Conservation (phyloP, 345 rosid genomes). For the Ceriops tagal region DNA sequence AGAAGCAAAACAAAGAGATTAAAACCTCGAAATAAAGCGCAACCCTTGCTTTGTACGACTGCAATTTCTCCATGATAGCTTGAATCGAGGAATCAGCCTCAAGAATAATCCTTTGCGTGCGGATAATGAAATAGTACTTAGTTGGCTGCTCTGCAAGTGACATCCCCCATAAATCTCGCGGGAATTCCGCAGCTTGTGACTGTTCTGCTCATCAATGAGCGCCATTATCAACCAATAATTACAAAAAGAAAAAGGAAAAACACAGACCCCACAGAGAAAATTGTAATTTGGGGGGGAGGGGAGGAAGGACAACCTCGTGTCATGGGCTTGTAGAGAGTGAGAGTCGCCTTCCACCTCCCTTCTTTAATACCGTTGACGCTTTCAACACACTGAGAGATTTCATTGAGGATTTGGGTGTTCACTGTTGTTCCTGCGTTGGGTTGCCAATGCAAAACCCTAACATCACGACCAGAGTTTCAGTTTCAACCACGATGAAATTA, state of each 20-base stretch:
- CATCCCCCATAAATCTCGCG: slow-evolving; percentile 79
- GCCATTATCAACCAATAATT: background rate
- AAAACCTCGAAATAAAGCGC: slow-evolving; percentile 72
- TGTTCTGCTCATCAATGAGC: slow-evolving; percentile 39
- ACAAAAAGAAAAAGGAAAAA: background rate
- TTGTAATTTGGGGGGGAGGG: too few species aligned
- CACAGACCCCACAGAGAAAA: background rate
- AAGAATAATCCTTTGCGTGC: slow-evolving; percentile 59
- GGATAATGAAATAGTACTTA: slow-evolving; percentile 73
- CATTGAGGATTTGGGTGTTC: slow-evolving; percentile 79
- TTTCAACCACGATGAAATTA: too few species aligned
- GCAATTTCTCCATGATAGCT: slow-evolving; percentile 89
- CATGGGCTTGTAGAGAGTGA: slow-evolving; percentile 66
- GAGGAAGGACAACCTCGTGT: slow-evolving; percentile 34
- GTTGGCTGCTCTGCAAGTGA: slow-evolving; percentile 70
- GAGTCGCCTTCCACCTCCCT: slow-evolving; percentile 87
- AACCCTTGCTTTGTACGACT: slow-evolving; percentile 75
- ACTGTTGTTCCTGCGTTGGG: slow-evolving; percentile 79
- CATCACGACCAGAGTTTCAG: background rate
- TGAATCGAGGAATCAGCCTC: slow-evolving; percentile 84
- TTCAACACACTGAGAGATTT: slow-evolving; percentile 78
- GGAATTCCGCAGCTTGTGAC: slow-evolving; percentile 45
- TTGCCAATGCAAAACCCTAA: slow-evolving; percentile 93
- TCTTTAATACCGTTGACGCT: slow-evolving; percentile 82
- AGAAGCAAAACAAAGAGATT: background rate